Base-by-base conservation (phyloP, 2,329 filamentous ascomycete genomes). In the Aspergillus neotritici region DNA sequence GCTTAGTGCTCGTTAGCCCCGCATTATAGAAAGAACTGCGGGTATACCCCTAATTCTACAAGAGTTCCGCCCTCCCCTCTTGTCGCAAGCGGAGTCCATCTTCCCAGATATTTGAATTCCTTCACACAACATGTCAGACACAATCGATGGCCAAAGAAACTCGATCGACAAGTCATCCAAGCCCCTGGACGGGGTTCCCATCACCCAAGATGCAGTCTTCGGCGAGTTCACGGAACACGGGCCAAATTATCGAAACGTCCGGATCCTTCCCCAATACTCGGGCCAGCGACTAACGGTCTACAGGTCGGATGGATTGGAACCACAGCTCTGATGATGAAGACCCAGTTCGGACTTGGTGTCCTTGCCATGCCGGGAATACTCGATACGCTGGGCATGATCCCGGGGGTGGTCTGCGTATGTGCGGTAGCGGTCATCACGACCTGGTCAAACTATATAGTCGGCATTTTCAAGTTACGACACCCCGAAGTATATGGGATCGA, bases 401-500 rank as follows among this genome's bases (percentile, higher is more conserved):
- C 73, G 0, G 73, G 73, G 5, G 51, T 75, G 30, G 66, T 76
- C 31, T 62, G 63, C 29, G 55, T 76, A 5, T 33, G 64, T 9
- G 46, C 54, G 5, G 65, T 76, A 15, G 68, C 62, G 2, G 46
- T 16, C 12, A 73, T 74, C 48, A 73, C 72, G 0, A 71, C 69
- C 3, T 77, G 73, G 73, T 72, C 71, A 3, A 61, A 66, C 42
- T 75, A 72, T 48, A 68, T 74, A 29, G 62, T 77, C 11, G 74
- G 56, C 7, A 33, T 34, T 15, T 79, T 79, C 63, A 79, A 79
- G 52, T 50, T 77, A 28, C 62, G 65, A 5, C 76, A 79, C 50
- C 71, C 72, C 0, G 67, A 77, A 45, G 75, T 79, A 4, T 78
- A 80, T 52, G 74, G 72, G 31, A 78, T 80, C 63, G 77, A 76